Evolutionary conservation across 495 filamentous ascomycete species (phyloP), one percentile per base, ranked within the genome.

Genomic region (Xylaria sp.): DNA sequence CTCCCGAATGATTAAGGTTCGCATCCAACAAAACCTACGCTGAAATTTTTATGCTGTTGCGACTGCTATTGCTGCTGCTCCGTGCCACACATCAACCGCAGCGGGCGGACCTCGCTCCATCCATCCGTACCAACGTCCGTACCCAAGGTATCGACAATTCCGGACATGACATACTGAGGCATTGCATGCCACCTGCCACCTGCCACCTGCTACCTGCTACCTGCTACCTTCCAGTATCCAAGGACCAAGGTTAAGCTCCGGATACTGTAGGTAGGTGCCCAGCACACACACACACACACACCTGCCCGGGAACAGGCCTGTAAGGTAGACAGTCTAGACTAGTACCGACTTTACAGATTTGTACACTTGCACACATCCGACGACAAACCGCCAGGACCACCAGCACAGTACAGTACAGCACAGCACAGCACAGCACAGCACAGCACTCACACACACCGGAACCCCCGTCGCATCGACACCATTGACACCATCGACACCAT

Each of bases 401-500:
- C 35, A 37, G 35, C 35, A 8, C 3, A 37, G 24, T 21, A n/a
- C 48, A 55, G 8, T 26, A 53, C 50, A 55, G 12, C 35, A 8
- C 35, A 37, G n/a, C n/a, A n/a, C n/a, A 37, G 35, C 35, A 37
- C 35, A 37, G 35, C 35, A 37, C 35, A 37, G 35, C 35, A 37
- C 35, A 37, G 35, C 35, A 37, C 35, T 14, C 14, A 17, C 52
- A 21, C 26, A 55, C 52, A 31, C 24, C 24, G 26, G 26, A 15
- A 55, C 17, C 68, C 61, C 68, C 52, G 61, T 71, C 61, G 61
- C 53, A 58, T 65, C 52, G n/a, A 29, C 48, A 29, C 58, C 24
- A 55, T 15, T n/a, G n/a, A n/a, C n/a, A n/a, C n/a, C 53, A 58
- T 65, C 52, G n/a, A 29, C 48, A 29, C 58, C 24, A 55, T 15